Conservation (phyloP, 1,284 basidiomycete genomes). For the Rhodotorula sp. region DNA sequence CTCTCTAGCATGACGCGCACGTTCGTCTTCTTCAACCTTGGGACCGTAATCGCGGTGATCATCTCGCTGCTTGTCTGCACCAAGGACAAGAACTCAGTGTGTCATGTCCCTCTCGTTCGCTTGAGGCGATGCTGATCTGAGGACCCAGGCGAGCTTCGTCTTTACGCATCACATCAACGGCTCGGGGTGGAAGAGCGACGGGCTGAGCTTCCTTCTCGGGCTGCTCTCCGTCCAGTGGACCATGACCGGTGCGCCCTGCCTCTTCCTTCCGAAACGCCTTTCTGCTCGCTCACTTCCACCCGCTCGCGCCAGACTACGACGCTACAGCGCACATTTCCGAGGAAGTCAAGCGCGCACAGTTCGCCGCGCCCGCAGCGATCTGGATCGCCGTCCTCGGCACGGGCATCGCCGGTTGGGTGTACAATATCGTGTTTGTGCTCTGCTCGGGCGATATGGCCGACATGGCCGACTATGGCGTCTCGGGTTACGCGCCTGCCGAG, state of each 20-base stretch:
- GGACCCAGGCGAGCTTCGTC: constrained; percentile 62
- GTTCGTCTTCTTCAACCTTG: constrained; percentile 87
- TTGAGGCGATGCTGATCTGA: neutral
- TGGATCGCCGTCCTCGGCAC: constrained; percentile 80
- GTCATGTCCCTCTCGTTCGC: neutral
- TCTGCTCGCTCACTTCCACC: neutral
- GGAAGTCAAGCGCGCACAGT: constrained; percentile 84
- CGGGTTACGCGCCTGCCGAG: constrained; percentile 31
- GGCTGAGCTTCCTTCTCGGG: constrained; percentile 83
- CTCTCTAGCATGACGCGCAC: constrained; percentile 74
- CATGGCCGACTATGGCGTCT: constrained; percentile 22
- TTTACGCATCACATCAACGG: constrained; percentile 73
- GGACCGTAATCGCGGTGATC: constrained; percentile 65
- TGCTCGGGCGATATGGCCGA: constrained; percentile 40
- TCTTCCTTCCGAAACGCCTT: constrained; percentile 34
- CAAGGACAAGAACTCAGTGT: constrained; percentile 71
- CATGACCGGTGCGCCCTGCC: constrained; percentile 31
- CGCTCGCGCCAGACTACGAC: constrained; percentile 51
- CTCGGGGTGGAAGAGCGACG: constrained; percentile 76
- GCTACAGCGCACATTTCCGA: constrained; percentile 82
- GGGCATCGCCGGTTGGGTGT: constrained; percentile 64
- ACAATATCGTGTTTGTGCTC: constrained; percentile 39
- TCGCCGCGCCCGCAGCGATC: constrained; percentile 73
- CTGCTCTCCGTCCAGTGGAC: constrained; percentile 78
- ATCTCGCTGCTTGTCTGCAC: constrained; percentile 80